These are phyloP conservation scores for Fomitopsis pinicola DNA, from an alignment of 1,284 basidiomycete species.

Conservation along the genomic window DNA sequence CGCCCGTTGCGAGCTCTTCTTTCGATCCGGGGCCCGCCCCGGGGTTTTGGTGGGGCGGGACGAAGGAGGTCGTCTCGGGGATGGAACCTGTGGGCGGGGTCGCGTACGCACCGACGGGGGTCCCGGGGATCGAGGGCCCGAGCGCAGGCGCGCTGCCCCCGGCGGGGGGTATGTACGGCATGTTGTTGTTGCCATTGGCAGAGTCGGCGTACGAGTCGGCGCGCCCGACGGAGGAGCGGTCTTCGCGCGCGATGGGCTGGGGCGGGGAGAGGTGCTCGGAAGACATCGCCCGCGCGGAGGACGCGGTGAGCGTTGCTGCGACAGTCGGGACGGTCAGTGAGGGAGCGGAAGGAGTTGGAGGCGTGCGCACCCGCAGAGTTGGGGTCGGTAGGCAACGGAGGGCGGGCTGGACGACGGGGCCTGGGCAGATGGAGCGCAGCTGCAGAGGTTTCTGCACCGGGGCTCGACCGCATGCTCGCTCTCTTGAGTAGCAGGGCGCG, in stretches of 20 bases:
- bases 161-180: not conserved
- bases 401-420: not conserved
- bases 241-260: not conserved
- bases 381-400: no score
- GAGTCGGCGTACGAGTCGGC: slow-evolving; percentile 3
- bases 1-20: slow-evolving; percentile 1
- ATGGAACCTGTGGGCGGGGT: not conserved
- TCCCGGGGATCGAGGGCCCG: slow-evolving; percentile 1
- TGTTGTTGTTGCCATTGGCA: not conserved
- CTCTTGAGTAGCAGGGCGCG: not conserved
- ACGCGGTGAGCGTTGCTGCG: not conserved
- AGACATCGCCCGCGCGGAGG: not conserved
- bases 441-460: not conserved
- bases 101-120: not conserved
- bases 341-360: not conserved
- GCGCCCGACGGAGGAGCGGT: slow-evolving; percentile 1
- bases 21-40: not conserved
- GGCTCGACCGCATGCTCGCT: not conserved
- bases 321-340: not conserved
- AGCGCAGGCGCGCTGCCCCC: not conserved
- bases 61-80: not conserved
- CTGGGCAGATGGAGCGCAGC: not conserved
- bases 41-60: not conserved
- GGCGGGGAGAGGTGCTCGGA: slow-evolving; percentile 1
- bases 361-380: not conserved